Evolutionary conservation across 805 yeast genomes (phyloP), one percentile per base, ranked within the genome.

Genomic region (Cyberlindnera samutprakarnensis): DNA sequence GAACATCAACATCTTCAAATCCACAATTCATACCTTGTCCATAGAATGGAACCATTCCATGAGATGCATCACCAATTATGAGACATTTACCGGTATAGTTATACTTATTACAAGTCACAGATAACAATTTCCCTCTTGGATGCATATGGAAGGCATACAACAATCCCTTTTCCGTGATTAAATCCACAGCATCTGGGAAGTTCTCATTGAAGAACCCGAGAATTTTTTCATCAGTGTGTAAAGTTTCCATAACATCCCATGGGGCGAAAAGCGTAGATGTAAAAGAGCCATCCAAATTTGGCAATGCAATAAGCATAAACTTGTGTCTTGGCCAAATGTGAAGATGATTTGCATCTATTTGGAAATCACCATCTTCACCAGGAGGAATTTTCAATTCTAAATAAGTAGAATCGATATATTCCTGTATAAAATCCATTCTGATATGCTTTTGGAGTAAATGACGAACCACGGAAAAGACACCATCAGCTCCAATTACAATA

Each of bases 1-100:
- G 59, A 2, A 78, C 73, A 36, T 76, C 62, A 15, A 88, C 88
- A 46, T 90, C 96, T 56, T 88, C 96, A 54, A 88, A 81, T 2
- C 96, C 96, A 52, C 95, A 84, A 55, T 88, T 88, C 90, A 88
- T 81, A 5, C 96, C 96, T 55, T 88, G 96, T 8, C 96, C 96
- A 51, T 87, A 88, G 55, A 88, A 88, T n/a, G 96, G 96, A 6
- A 88, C 96, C 95, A 87, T 88, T 18, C 92, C 75, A 58, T 88
- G 96, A 0, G 96, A 94, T 1, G 96, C 95, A 54, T 88, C 96
- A 6, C 96, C 96, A 18, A 88, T 59, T 10, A 88, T 59, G 8
- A 88, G 60, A 12, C 77, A 77, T 36, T 71, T 70, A 28, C 76
- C 82, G 25, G 64, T 54, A 28, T 64, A 68, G 49, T 84, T 73